Base-by-base conservation (phyloP, 352 stramenopile species). In the Phytophthora vignae region DNA sequence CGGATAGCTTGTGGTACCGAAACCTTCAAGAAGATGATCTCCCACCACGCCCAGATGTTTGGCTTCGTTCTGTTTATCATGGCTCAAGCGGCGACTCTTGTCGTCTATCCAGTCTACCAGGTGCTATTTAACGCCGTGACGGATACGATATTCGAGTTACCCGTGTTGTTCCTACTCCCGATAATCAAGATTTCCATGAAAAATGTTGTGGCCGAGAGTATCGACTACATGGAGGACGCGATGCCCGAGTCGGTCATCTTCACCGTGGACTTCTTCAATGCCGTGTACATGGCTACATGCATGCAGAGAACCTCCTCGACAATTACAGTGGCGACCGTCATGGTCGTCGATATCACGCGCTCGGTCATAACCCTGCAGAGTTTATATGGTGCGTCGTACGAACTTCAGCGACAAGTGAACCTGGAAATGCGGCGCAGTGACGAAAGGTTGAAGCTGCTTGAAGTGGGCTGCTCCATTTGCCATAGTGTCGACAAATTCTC, bases 231-330 rank as follows among this genome's bases (percentile, higher is more conserved):
- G 62, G 62, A 75, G 31, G 74, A 83, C 50, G 54, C 64, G 38
- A 76, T 80, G 38, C 71, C 81, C 0, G 71, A 88, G 44, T 65
- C 29, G 40, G 68, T 65, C 15, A 71, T 75, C 27, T 71, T 75
- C 27, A 63, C 61, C 3, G 55, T 71, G 19, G 55, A 67, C n/a
- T 62, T 71, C 19, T 75, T 75, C 62, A 64, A 71, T 31, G 44
- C 61, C 1, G 11, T 71, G 5, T 68, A 71, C 52, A 29, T 71
- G 36, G 56, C 68, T 4, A 61, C 49, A 2, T 66, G 50, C 19
- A 71, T 75, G 68, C 68, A 75, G 40, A 57, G 36, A 17, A 19
- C 42, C 1, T 60, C 62, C 1, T 63, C 61, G 6, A 55, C 17
- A 1, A 48, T 31, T 12, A 60, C 56, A 9, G 15, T 55, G 8